Base-by-base conservation (phyloP, 2,329 filamentous ascomycete species). In the Dactylella cylindrospora region DNA sequence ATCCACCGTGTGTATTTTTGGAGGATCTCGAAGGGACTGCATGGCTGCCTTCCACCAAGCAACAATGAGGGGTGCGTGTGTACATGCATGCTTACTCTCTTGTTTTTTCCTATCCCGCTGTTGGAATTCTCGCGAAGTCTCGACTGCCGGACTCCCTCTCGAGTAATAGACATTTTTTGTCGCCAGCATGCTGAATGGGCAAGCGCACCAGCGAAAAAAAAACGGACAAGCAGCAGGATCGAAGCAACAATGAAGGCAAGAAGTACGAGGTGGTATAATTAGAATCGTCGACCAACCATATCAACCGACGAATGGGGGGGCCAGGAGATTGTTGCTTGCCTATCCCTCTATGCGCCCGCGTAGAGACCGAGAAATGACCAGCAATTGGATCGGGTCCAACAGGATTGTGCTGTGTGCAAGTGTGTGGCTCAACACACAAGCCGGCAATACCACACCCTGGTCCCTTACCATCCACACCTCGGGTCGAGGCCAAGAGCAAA, bases 241-340 rank as follows among this genome's bases (percentile, higher is more conserved):
- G n/a, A n/a, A n/a, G n/a, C n/a, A n/a, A n/a, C n/a, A n/a, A n/a
- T n/a, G n/a, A n/a, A 35, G 28, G 31, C 20, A 10, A 13, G 33
- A 29, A 3, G 33, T 13, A 43, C 25, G n/a, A 38, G 15, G 53
- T 38, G 45, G 51, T 62, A 57, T 57, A 49, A 62, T 43, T 62
- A 62, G 57, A 54, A 62, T 49, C 49, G 39, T 50, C 43, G 57
- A 26, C 49, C 57, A 54, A 62, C 49, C 57, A 54, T 35, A 54
- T 50, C 55, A 49, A 15, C 57, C 57, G 44, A 50, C 57, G 55
- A 62, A 62, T 62, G 43, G 49, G 12, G 49, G 12, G 41, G 46
- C 35, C 20, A 33, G 35, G 19, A 28, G 40, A 46, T 38, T 47
- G 39, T 20, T 33, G 38, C 26, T 38, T 41, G 36, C 22, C 19